These are phyloP conservation scores for Metschnikowia reukaufii DNA, from an alignment of 805 yeast species.

Conservation along the genomic window DNA sequence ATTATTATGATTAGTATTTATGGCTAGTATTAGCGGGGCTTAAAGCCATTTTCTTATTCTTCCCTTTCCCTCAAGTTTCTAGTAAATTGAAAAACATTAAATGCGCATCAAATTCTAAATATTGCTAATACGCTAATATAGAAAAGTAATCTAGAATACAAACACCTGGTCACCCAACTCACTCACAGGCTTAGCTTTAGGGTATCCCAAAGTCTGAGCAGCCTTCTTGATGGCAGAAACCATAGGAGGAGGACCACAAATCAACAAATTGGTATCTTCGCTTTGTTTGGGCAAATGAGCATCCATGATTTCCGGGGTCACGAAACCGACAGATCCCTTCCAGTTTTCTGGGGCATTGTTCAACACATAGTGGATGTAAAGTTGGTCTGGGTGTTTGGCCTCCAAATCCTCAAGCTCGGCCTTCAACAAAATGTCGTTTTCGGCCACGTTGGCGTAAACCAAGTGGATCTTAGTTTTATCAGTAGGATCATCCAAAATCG, in stretches of 20 bases:
- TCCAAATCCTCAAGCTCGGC: slow-evolving; percentile 74
- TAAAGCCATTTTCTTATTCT: too few relatives aligned
- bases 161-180: slow-evolving; percentile 89
- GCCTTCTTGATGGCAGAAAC: slow-evolving; percentile 79
- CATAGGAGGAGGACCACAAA: slow-evolving; percentile 97
- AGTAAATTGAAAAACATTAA: neutral
- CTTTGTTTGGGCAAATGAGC: slow-evolving; percentile 61
- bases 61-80: too few relatives aligned
- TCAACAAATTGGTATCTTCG: slow-evolving; percentile 63
- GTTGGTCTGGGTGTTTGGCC: slow-evolving; percentile 52
- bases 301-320: slow-evolving; percentile 71
- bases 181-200: slow-evolving; percentile 84
- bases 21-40: too few relatives aligned
- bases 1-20: too few relatives aligned
- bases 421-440: slow-evolving; percentile 76
- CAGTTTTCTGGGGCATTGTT: slow-evolving; percentile 72
- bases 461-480: slow-evolving; percentile 76
- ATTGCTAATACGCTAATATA: neutral
- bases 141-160: slow-evolving; percentile 54
- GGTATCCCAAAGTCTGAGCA: slow-evolving; percentile 70
- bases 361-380: slow-evolving; percentile 70
- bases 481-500: slow-evolving; percentile 70
- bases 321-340: slow-evolving; percentile 77
- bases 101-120: neutral
- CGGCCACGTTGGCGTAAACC: slow-evolving; percentile 78